phyloP scores from a whole-genome alignment of 2,329 filamentous ascomycete genomes.

The Fusarium austroafricanum region DNA sequence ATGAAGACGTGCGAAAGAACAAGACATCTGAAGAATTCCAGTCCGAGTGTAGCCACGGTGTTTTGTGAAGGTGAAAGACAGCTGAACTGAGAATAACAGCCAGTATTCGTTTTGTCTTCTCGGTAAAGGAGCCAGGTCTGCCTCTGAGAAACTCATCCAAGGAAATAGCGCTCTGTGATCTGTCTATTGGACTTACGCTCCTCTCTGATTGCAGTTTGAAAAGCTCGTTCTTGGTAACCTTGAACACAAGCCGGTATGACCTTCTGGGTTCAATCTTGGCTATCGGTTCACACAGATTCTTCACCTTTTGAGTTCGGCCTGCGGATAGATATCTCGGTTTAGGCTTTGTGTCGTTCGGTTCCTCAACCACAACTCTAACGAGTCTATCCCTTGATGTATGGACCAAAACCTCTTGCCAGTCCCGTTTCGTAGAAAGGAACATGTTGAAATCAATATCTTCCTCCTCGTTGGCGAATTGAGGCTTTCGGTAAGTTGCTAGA shows the following conservation, averaged over 20 bases:
- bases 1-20: neutral
- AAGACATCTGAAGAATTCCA: neutral
- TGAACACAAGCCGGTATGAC: too few relatives aligned
- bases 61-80: neutral
- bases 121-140: neutral
- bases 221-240: too few relatives aligned
- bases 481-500: conserved; percentile 6
- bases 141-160: neutral
- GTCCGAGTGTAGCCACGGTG: neutral
- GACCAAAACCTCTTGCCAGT: conserved; percentile 8
- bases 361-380: too few relatives aligned
- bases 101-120: neutral
- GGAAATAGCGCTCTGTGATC: neutral
- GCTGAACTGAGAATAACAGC: neutral
- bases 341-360: too few relatives aligned
- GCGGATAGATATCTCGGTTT: too few relatives aligned
- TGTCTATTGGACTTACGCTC: neutral
- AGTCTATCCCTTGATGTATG: neutral
- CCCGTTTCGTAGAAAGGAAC: conserved; percentile 8
- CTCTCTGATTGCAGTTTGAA: neutral
- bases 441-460: conserved; percentile 2
- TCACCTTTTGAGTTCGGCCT: too few relatives aligned
- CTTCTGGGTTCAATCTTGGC: too few relatives aligned
- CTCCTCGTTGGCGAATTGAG: neutral
- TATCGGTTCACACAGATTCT: too few relatives aligned